These are phyloP conservation scores for Paraconiothyrium sp. DNA, from an alignment of 2,329 filamentous ascomycete genomes.

Conservation along the genomic window DNA sequence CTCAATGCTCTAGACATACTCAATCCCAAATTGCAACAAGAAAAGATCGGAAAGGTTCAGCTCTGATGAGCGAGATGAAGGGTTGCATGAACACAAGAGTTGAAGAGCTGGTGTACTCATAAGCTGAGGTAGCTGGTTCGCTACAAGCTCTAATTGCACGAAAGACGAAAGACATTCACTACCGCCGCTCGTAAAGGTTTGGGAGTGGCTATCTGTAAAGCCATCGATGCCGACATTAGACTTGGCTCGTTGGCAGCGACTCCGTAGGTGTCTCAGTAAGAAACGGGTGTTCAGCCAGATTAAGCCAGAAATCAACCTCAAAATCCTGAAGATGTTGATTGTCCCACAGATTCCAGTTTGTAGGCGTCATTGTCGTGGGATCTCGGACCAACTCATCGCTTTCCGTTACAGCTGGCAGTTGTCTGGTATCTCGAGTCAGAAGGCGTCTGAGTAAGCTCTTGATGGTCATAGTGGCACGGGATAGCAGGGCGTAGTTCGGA, in stretches of 20 bases:
- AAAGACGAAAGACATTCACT: not conserved
- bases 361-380: not conserved
- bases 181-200: not conserved
- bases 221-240: not conserved
- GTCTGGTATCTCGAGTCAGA: not conserved
- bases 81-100: not conserved
- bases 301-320: slow-evolving; percentile 14
- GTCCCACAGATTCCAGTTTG: slow-evolving; percentile 9
- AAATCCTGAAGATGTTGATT: slow-evolving; percentile 13
- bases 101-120: not conserved
- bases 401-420: not conserved
- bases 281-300: slow-evolving; percentile 12
- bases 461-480: slow-evolving; percentile 9
- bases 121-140: not conserved
- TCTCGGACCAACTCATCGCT: not conserved
- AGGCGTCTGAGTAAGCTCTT: slow-evolving; percentile 11
- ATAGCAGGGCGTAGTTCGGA: slow-evolving; percentile 10
- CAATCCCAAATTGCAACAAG: not conserved
- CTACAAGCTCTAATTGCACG: not conserved
- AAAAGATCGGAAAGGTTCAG: not conserved
- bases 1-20: not conserved
- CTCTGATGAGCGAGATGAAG: not conserved
- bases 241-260: slow-evolving; percentile 2
- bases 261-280: slow-evolving; percentile 4
- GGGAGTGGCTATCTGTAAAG: not conserved